Base-by-base conservation (phyloP, 202 grass and related monocot species). In the Hordeum pubiflorum region DNA sequence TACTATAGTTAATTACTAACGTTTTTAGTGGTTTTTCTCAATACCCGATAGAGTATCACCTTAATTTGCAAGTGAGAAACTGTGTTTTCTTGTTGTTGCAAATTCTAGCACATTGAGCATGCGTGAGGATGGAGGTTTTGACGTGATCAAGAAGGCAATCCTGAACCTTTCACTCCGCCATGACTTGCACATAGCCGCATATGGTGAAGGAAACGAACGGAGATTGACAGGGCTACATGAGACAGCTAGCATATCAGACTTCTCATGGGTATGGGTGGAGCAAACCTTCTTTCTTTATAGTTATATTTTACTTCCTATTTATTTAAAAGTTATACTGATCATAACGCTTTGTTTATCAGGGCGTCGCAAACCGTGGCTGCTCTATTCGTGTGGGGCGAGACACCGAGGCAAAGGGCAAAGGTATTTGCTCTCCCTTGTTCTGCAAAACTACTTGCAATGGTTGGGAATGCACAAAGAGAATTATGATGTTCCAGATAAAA, bases 161-260 rank as follows among this genome's bases (percentile, higher is more conserved):
- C 78, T 99, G 23, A 99, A 99, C 84, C 87, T 99, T 74, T 99
- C 96, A 6, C 89, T 99, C 38, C 89, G 96, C 59, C 96, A 99
- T 81, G 86, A 88, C 58, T 88, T 93, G 50, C 96, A 99, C 70
- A 99, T 99, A 24, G 93, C 92, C 74, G 89, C 92, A 72, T 99
- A 99, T 74, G 96, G 96, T 80, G 96, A 99, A 93, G 96, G 96
- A 72, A 99, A 99, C 4, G 96, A 99, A 40, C 72, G 96, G 70
- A 88, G 96, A 67, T 67, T 99, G 92, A 99, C 96, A 68, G 96
- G 96, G 14, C 81, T 83, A 84, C 96, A 99, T 1, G 96, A 99
- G 86, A 99, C 96, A 33, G 96, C 96, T 58, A 93, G 87, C 89
- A 99, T 99, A 58, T 87, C 91, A 67, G 86, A 41, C 17, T 99